Base-by-base conservation (phyloP, 768 basidiomycete species). In the Tylopilus sp. region DNA sequence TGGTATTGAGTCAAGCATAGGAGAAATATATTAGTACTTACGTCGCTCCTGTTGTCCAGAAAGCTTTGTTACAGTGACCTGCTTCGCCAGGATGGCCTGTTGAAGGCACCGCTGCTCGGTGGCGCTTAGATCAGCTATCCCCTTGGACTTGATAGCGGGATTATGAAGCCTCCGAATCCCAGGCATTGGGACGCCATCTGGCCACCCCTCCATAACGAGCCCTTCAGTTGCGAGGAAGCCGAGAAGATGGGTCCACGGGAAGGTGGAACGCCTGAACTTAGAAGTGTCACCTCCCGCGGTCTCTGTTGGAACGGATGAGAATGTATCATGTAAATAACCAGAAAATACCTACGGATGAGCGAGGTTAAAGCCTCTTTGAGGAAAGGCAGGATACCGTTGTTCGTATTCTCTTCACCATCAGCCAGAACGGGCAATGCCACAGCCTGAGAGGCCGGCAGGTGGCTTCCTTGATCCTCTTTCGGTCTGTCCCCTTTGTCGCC, bases 141-240 rank as follows among this genome's bases (percentile, higher is more conserved):
- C 50, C 14, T 52, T 45, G n/a, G 36, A 45, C 17, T 28, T 37
- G 3, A 28, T 17, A 2, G 34, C 36, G 10, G 33, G 19, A 38
- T 45, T 33, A 13, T 43, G 17, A 14, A 45, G 43, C 22, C 45
- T 25, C n/a, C n/a, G n/a, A n/a, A n/a, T n/a, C 3, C 42, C 43
- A 1, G 50, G 50, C 50, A 52, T 52, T 28, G 45, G 36, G 2
- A 52, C 43, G 7, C 26, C 34, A 24, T 45, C 28, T 5, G 34
- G 43, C 50, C 50, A 52, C 1, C 50, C 50, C 21, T 14, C 37
- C 28, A 52, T 45, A 21, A 52, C 17, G 11, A 52, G 50, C 3
- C 50, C 50, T 13, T 45, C 26, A 6, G 10, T 10, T 3, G 50
- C 4, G 16, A 52, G 43, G 3, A 45, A 37, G 12, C 6, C 38